Evolutionary conservation across 2,329 filamentous ascomycete genomes (phyloP), one percentile per base, ranked within the genome.

Genomic region (Alternaria sp.): DNA sequence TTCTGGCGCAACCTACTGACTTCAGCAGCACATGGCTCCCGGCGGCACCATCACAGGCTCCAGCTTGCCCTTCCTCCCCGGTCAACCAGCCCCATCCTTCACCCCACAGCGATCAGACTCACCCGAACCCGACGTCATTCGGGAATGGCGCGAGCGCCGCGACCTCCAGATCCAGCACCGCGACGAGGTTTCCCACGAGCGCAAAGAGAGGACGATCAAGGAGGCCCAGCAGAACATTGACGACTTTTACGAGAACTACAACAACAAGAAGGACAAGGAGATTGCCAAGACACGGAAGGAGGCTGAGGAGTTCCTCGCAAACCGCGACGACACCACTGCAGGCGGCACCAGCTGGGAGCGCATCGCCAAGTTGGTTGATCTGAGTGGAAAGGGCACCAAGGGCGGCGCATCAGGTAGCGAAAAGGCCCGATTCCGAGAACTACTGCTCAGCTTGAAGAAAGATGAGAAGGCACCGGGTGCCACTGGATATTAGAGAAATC

Each of bases 241-340:
- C 79, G 95, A 97, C 79, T 99, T 98, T 83, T 99, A 99, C 85
- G 94, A 97, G 77, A 97, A 97, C 82, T 99, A 99, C 85, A 98
- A 98, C 84, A 90, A 91, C 80, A 97, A 97, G 84, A 94, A 95
- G 80, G 95, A 99, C 79, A 98, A 98, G 86, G 88, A 87, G 61
- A 90, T 97, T 69, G 85, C 90, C 22, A 92, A 97, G 83, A 95
- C 94, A 58, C 89, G 90, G 73, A 91, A 92, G 79, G 95, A 99
- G 72, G 95, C 94, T 7, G 94, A 98, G 75, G 89, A 97, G 76
- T 99, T 98, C 81, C 83, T 98, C 48, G 90, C 87, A 56, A 93
- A 85, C 79, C 89, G 94, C 62, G 94, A 99, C 79, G 94, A 98
- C 79, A 97, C 94, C 40, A 92, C 93, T 25, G 92, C 92, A 11